A percentile compares a stretch with the other conserved stretches of the same genome.
phyloP scores from a whole-genome alignment of 108 stramenopile genomes.

The Skeletonema marinoi region DNA sequence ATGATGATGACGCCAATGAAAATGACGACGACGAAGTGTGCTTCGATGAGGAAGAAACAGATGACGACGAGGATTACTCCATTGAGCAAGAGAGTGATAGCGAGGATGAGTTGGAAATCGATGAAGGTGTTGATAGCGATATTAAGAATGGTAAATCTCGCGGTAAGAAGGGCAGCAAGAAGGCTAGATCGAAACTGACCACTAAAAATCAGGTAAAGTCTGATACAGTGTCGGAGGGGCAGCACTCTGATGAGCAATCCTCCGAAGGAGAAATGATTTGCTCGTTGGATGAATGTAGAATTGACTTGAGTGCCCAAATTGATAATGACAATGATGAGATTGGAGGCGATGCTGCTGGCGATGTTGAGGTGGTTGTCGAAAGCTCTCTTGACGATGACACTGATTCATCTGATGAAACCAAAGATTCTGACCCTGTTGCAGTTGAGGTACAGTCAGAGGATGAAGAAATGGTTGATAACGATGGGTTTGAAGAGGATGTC shows the following conservation, averaged over 20 bases:
- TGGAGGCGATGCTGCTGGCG: background rate
- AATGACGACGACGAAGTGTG: background rate
- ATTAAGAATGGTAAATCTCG: conserved; percentile 3
- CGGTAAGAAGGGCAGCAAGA: background rate
- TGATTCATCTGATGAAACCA: conserved; percentile 2
- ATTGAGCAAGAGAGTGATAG: conserved; percentile 30
- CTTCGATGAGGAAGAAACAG: conserved; percentile 11
- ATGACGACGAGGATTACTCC: conserved; percentile 45
- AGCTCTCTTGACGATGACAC: conserved; percentile 7
- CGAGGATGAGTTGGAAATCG: conserved; percentile 45
- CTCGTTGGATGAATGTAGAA: conserved; percentile 5
- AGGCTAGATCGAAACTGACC: background rate
- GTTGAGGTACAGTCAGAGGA: conserved; percentile 5
- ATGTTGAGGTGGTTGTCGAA: conserved; percentile 5
- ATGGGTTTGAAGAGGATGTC: conserved; percentile 5
- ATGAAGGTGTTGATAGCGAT: conserved; percentile 31
- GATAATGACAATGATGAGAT: background rate
- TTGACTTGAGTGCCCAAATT: conserved; percentile 1
- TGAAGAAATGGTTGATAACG: background rate
- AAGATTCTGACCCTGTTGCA: conserved; percentile 9
- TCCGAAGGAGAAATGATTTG: background rate
- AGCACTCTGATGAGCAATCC: background rate
- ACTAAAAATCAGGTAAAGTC: background rate
- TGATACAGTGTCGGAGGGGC: background rate
- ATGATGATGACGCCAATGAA: conserved; percentile 26